Conservation (phyloP, 371 early-diverging fungal genomes). For the Rhizopus delemar region DNA sequence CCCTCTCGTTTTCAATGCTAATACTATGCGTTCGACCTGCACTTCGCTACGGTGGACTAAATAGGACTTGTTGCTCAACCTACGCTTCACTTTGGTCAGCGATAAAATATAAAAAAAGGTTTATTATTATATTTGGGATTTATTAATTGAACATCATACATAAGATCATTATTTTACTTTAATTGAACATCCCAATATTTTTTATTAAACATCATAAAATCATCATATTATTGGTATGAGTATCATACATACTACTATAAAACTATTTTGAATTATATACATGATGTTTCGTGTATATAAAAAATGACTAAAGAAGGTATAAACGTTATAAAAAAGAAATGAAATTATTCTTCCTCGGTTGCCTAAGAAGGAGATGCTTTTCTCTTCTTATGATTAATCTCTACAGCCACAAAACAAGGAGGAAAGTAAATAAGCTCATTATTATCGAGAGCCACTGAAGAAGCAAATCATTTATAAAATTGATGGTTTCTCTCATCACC, state of each 20-base stretch:
- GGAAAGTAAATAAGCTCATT: conserved; percentile 9
- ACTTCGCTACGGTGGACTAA: no score
- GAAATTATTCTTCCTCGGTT: conserved; percentile 18
- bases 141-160: conserved; percentile 17
- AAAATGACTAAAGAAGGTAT: conserved; percentile 18
- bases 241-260: conserved; percentile 17
- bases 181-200: conserved; percentile 8
- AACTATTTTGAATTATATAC: conserved; percentile 17
- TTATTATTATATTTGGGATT: conserved; percentile 18
- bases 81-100: conserved; percentile 15
- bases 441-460: conserved; percentile 14
- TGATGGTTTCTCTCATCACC: conserved; percentile 11
- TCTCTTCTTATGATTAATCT: conserved; percentile 18
- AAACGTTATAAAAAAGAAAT: conserved; percentile 16
- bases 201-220: conserved; percentile 15
- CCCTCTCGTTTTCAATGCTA: conserved; percentile 9
- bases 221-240: conserved; percentile 18
- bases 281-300: conserved; percentile 15
- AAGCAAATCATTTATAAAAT: conserved; percentile 9
- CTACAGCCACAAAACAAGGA: conserved; percentile 20
- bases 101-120: conserved; percentile 18
- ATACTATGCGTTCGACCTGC: conserved; percentile 6
- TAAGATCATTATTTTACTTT: conserved; percentile 17
- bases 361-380: conserved; percentile 20
- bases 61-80: no score